Conservation (phyloP, 345 rosid genomes). For the Anacardium occidentale region DNA sequence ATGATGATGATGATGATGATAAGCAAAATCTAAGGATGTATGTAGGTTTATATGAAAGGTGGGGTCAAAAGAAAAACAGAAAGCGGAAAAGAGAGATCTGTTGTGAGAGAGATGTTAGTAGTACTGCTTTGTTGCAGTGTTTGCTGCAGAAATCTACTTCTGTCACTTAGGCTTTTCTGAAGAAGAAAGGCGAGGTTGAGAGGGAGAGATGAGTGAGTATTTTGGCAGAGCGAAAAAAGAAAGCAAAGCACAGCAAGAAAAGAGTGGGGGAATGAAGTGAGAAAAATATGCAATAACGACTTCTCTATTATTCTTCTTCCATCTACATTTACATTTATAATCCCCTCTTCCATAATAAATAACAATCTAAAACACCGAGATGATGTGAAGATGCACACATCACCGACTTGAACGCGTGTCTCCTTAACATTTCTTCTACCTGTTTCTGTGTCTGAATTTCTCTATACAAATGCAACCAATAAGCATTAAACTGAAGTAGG, state of each 20-base stretch:
- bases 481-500: no score
- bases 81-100: slow-evolving; percentile 31
- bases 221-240: not conserved
- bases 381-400: no score
- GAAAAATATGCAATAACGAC: slow-evolving; percentile 15
- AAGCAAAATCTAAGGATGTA: slow-evolving; percentile 24
- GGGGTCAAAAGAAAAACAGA: slow-evolving; percentile 24
- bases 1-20: not conserved
- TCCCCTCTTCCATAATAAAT: slow-evolving; percentile 1
- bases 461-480: not conserved
- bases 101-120: slow-evolving; percentile 15
- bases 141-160: slow-evolving; percentile 26
- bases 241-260: not conserved
- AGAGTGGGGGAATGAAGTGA: not conserved
- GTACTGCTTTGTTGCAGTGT: no score
- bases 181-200: slow-evolving; percentile 21
- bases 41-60: slow-evolving; percentile 40
- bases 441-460: not conserved
- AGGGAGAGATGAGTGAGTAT: slow-evolving; percentile 29
- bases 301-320: not conserved
- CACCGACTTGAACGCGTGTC: not conserved
- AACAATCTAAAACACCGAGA: no score
- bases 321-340: not conserved
- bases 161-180: slow-evolving; percentile 47
- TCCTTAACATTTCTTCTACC: not conserved